These are phyloP conservation scores for Haplosporangium sp. DNA, from an alignment of 371 early-diverging fungal species.

Conservation along the genomic window DNA sequence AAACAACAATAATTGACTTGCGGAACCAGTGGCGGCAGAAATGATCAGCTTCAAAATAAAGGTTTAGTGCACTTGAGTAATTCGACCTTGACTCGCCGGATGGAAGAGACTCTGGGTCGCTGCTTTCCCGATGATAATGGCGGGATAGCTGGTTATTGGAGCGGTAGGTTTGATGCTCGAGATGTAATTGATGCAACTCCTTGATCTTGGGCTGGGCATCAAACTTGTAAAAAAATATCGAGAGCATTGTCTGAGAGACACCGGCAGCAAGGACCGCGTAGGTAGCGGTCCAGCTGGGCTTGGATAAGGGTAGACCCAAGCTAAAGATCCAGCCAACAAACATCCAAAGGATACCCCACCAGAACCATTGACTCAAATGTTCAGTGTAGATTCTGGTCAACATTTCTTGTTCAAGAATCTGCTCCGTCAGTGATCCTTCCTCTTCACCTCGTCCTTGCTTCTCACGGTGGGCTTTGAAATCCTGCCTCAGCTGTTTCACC, in stretches of 20 bases:
- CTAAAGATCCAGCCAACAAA: constrained; percentile 52
- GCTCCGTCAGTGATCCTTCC: constrained; percentile 1
- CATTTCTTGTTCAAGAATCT: constrained; percentile 38
- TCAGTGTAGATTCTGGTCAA: constrained; percentile 24
- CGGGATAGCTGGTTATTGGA: constrained; percentile 25
- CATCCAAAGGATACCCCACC: constrained; percentile 45
- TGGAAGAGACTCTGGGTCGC: constrained; percentile 10
- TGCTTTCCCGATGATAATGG: constrained; percentile 8
- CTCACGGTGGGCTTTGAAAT: constrained; percentile 30
- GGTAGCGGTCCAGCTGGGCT: constrained; percentile 65
- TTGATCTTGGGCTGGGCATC: constrained; percentile 44
- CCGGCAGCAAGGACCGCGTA: constrained; percentile 57
- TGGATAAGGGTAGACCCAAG: constrained; percentile 59
- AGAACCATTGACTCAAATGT: constrained; percentile 44
- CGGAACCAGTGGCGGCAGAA: constrained; percentile 43
- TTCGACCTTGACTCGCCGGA: constrained; percentile 8
- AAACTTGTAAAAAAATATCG: constrained; percentile 52
- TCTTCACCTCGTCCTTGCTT: neutral
- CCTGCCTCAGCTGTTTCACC: constrained; percentile 21
- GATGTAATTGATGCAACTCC: constrained; percentile 22
- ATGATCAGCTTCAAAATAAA: constrained; percentile 29
- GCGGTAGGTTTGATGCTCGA: constrained; percentile 20
- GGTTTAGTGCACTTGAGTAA: constrained; percentile 30
- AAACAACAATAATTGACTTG: constrained; percentile 33
- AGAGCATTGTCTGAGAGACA: constrained; percentile 46